Evolutionary conservation across 176 grass and related monocot genomes (phyloP), one percentile per base, ranked within the genome.

Genomic region (Aegilops sharonensis): DNA sequence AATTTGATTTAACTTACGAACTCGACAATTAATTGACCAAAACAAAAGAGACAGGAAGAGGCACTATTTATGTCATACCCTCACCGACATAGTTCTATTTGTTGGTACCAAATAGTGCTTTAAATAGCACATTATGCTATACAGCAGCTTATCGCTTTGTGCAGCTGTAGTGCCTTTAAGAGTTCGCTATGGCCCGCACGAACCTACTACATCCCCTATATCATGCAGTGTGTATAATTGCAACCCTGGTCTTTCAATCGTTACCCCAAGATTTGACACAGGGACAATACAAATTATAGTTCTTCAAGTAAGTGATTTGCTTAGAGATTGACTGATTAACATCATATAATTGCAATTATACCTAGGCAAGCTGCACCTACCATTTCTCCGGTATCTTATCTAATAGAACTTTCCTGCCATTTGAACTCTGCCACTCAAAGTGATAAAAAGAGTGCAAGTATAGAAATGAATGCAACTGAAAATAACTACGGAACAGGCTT

Each of bases 191-290:
- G 56, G 13, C 54, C 56, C 35, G 1, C 21, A 79, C 56, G 1
- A 79, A 56, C 34, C 61, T 13, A 7, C 15, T 66, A 47, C 10
- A 20, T 62, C 24, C 8, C 5, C 17, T 20, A 66, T 48, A 68
- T 39, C 61, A 31, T 64, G 37, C 24, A 45, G 25, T 81, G 62
- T 8, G 14, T 31, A 52, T 29, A 18, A 32, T 81, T 68, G 25
- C 27, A n/a, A 21, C 29, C 29, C 42, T 81, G 25, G 67, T 50
- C 27, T 81, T 50, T 68, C 10, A 68, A 21, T 81, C 63, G 3
- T 34, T 34, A 67, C 42, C 42, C 39, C 27, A 67, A 81, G 61
- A 81, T 27, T 81, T 80, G 23, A 80, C 61, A 66, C 24, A 80
- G 18, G 37, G 24, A 78, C 54, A 61, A 78, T 61, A 61, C 11